Conservation (phyloP, 2,329 filamentous ascomycete genomes). For the Cercospora berteroae region DNA sequence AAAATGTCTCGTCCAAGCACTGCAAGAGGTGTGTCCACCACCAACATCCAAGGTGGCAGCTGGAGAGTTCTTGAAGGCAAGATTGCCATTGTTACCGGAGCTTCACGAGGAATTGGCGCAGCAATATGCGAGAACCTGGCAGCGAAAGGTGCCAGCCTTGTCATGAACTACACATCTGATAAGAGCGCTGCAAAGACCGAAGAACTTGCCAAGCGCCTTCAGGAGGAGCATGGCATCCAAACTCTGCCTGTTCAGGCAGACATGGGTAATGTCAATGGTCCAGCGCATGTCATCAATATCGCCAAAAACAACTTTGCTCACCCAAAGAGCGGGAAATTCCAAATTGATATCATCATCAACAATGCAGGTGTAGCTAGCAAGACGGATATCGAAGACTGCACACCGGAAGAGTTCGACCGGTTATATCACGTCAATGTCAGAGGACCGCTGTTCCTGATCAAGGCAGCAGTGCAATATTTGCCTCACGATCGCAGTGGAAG, state of each 20-base stretch:
- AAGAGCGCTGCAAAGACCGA: conserved; percentile 54
- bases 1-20: conserved; percentile 25
- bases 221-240: conserved; percentile 56
- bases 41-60: conserved; percentile 18
- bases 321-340: conserved; percentile 56
- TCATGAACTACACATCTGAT: conserved; percentile 70
- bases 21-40: conserved; percentile 17
- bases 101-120: conserved; percentile 74
- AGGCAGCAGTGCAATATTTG: conserved; percentile 69
- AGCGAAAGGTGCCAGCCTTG: conserved; percentile 65
- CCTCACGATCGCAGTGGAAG: conserved; percentile 65
- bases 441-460: conserved; percentile 73
- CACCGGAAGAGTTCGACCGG: conserved; percentile 63
- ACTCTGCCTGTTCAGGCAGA: conserved; percentile 68
- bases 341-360: conserved; percentile 82
- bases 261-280: conserved; percentile 61
- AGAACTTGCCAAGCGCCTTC: conserved; percentile 57
- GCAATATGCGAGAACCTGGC: conserved; percentile 68
- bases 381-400: conserved; percentile 62
- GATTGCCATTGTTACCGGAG: conserved; percentile 75
- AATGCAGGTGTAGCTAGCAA: conserved; percentile 73
- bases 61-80: conserved; percentile 61
- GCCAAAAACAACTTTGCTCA: conserved; percentile 59
- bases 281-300: conserved; percentile 58
- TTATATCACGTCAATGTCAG: conserved; percentile 80